A percentile compares a stretch with the other conserved stretches of the same genome.
These are phyloP conservation scores for Pugionium dolabratum DNA, from an alignment of 345 rosid genomes.

Conservation along the genomic window DNA sequence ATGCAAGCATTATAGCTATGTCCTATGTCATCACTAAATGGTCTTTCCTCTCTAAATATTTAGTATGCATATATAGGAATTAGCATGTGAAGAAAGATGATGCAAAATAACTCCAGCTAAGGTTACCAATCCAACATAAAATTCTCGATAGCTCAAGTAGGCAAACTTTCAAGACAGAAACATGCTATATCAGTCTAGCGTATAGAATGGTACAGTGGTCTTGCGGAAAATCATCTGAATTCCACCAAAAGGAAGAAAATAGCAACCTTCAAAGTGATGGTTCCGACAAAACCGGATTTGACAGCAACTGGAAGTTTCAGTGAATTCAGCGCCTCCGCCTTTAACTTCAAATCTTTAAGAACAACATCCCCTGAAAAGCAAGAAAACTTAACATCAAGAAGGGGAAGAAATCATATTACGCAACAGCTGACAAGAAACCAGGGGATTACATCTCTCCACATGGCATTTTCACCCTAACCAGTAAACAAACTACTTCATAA, in stretches of 20 bases:
- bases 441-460: conserved; percentile 7
- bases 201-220: not conserved
- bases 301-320: conserved; percentile 92
- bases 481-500: conserved; percentile 10
- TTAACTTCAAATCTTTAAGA: conserved; percentile 87
- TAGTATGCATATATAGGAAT: conserved; percentile 13
- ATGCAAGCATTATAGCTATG: not conserved
- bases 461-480: conserved; percentile 19
- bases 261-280: conserved; percentile 82
- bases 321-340: conserved; percentile 93
- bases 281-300: conserved; percentile 96
- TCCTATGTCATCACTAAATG: conserved; percentile 15
- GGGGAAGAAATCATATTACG: conserved; percentile 2
- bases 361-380: conserved; percentile 82
- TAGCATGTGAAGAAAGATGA: conserved; percentile 16
- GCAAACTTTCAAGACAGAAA: conserved; percentile 23
- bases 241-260: conserved; percentile 13
- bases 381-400: conserved; percentile 21
- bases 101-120: conserved; percentile 15
- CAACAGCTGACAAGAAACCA: conserved; percentile 28
- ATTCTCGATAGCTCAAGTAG: conserved; percentile 19
- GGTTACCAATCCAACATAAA: conserved; percentile 14
- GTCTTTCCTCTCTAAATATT: conserved; percentile 10
- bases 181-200: not conserved
- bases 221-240: conserved; percentile 18